These are phyloP conservation scores for Rubroshorea leprosula DNA, from an alignment of 345 rosid species.

Conservation along the genomic window DNA sequence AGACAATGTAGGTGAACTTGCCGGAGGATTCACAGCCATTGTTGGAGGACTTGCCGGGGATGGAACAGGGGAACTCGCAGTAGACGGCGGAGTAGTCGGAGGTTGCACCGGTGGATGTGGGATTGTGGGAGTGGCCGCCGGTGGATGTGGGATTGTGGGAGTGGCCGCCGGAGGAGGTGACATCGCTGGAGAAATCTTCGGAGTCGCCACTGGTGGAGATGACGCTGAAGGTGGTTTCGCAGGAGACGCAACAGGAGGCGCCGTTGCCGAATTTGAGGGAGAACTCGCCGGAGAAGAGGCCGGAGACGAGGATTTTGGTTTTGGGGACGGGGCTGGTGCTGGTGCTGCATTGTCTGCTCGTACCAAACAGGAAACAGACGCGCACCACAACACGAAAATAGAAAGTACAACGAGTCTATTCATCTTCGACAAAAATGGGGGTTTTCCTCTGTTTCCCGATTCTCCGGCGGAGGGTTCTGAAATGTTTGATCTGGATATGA, in stretches of 20 bases:
- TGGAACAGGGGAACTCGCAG: constrained; percentile 10
- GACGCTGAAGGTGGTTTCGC: constrained; percentile 21
- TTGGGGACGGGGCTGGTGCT: constrained; percentile 31
- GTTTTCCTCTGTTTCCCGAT: no score
- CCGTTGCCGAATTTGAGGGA: constrained; percentile 16
- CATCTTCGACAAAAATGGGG: constrained; percentile 15
- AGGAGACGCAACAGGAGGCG: constrained; percentile 14
- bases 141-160: constrained; percentile 11
- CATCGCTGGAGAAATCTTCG: constrained; percentile 15
- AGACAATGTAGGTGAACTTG: constrained; percentile 9
- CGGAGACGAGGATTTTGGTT: constrained; percentile 20
- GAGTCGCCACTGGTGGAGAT: constrained; percentile 15
- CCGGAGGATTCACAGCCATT: constrained; percentile 10
- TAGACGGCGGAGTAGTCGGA: constrained; percentile 18
- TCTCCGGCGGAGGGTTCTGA: no score
- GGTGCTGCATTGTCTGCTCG: constrained; percentile 26
- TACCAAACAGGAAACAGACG: constrained; percentile 19
- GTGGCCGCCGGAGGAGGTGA: constrained; percentile 7
- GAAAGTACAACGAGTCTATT: constrained; percentile 11
- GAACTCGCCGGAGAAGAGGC: constrained; percentile 19
- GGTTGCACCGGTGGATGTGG: constrained; percentile 9
- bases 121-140: neutral
- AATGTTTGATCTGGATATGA: neutral
- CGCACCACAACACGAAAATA: constrained; percentile 16
- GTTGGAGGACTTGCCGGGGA: constrained; percentile 4